Conservation (phyloP, 768 basidiomycete genomes). For the Cystobasidiopsis lactophilus region DNA sequence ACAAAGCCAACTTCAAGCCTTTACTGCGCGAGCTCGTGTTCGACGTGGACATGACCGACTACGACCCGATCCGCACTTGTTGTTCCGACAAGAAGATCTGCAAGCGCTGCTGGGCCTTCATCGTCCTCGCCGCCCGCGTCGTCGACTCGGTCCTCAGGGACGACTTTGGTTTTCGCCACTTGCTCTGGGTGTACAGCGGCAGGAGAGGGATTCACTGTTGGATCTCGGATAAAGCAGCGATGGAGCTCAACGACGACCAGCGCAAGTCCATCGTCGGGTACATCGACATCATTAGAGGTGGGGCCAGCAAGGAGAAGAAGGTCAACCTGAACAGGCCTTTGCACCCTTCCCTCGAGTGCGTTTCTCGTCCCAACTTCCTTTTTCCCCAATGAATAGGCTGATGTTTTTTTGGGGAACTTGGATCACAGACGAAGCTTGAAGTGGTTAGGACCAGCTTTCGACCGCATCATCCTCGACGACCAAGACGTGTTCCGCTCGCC, state of each 20-base stretch:
- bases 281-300: conserved; percentile 59
- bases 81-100: conserved; percentile 82
- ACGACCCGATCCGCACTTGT: conserved; percentile 83
- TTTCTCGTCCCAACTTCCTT: too few species aligned
- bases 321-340: conserved; percentile 45
- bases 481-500: conserved; percentile 60
- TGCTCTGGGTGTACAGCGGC: conserved; percentile 97
- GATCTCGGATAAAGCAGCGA: conserved; percentile 73
- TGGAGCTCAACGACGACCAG: conserved; percentile 78
- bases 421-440: background rate
- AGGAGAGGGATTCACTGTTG: conserved; percentile 95
- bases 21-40: conserved; percentile 79
- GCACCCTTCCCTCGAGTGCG: conserved; percentile 54
- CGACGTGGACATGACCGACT: conserved; percentile 99
- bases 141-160: conserved; percentile 54
- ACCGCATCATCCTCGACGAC: conserved; percentile 46
- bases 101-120: conserved; percentile 80
- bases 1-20: conserved; percentile 46
- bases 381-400: too few species aligned
- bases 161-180: conserved; percentile 71
- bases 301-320: conserved; percentile 59
- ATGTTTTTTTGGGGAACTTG: too few species aligned
- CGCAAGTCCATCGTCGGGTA: conserved; percentile 66
- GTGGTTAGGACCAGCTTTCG: conserved; percentile 36
- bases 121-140: conserved; percentile 72